Evolutionary conservation across 2,329 filamentous ascomycete species (phyloP), one percentile per base, ranked within the genome.

Genomic region (Nemania sp.): DNA sequence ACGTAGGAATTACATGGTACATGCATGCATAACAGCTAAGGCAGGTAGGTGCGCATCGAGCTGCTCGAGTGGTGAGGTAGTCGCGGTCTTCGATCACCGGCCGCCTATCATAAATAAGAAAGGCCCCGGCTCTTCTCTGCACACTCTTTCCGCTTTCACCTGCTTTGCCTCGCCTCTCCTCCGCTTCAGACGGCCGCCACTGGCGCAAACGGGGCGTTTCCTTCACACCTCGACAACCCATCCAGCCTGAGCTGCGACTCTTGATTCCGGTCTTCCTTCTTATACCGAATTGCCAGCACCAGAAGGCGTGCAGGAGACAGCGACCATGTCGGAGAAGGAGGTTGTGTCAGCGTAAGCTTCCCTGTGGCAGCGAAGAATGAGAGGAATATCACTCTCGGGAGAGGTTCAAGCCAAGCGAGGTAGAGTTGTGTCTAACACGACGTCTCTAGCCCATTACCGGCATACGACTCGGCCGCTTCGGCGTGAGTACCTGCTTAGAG

Each of bases 261-360:
- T 35, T 45, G 17, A n/a, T 43, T 57, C 46, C 17, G 7, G 4
- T 20, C 9, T 42, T n/a, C 46, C 3, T n/a, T 12, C 37, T 11
- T 20, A n/a, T 18, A 17, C 17, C 15, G 10, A 25, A 54, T 11
- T 17, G 32, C 34, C 32, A 37, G 34, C n/a, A 25, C 11, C 39
- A 35, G 15, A 37, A n/a, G 20, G 37, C 34, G 18, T 43, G 21
- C 34, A 42, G 48, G 48, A 34, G 25, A 20, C 40, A 18, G 58
- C 40, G n/a, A 49, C 42, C 29, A 61, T 54, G 59, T 61, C 61
- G 34, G 52, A 64, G 50, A 57, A 60, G 37, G 58, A 61, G 32
- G 58, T 40, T 29, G 25, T 49, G 20, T 40, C 58, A n/a, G 39
- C n/a, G 58, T 64, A 58, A 58, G 62, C 37, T 48, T 43, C 12